These are phyloP conservation scores for Ogataea glucozyma DNA, from an alignment of 805 yeast species.

Conservation along the genomic window DNA sequence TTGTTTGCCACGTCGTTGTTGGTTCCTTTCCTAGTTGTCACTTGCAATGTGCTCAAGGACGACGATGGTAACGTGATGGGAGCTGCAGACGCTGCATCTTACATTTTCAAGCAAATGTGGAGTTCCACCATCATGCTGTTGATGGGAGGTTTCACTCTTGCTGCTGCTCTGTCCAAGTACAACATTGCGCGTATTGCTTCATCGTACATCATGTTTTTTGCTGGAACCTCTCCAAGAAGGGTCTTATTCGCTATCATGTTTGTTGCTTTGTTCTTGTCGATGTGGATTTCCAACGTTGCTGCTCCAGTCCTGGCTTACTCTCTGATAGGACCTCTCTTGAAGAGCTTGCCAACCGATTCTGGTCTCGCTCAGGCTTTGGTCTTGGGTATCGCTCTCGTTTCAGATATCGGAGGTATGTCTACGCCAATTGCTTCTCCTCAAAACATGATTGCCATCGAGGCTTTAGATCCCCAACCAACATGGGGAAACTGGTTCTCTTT, in stretches of 20 bases:
- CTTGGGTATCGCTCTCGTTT: slow-evolving; percentile 48
- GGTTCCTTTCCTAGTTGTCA: slow-evolving; percentile 48
- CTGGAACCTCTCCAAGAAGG: slow-evolving; percentile 52
- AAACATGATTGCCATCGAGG: slow-evolving; percentile 54
- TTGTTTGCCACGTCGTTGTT: slow-evolving; percentile 49
- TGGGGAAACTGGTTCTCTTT: slow-evolving; percentile 61
- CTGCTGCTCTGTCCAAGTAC: slow-evolving; percentile 55
- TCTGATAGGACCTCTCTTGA: slow-evolving; percentile 48
- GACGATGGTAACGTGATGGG: slow-evolving; percentile 45
- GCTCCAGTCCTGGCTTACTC: slow-evolving; percentile 57
- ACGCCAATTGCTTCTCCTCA: slow-evolving; percentile 58
- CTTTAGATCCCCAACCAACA: slow-evolving; percentile 51
- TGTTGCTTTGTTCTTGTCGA: slow-evolving; percentile 51
- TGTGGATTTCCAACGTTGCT: slow-evolving; percentile 62
- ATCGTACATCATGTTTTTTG: slow-evolving; percentile 48
- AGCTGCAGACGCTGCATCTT: slow-evolving; percentile 44
- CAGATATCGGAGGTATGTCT: slow-evolving; percentile 57
- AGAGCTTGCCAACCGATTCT: slow-evolving; percentile 40
- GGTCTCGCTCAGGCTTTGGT: slow-evolving; percentile 33
- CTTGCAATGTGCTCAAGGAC: slow-evolving; percentile 50
- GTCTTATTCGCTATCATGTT: slow-evolving; percentile 51
- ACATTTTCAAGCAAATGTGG: slow-evolving; percentile 53
- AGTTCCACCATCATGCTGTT: slow-evolving; percentile 51
- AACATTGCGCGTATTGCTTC: slow-evolving; percentile 52
- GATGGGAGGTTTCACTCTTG: slow-evolving; percentile 55